Evolutionary conservation across 805 yeast species (phyloP).

Genomic region (Saturnispora gosingensis): DNA sequence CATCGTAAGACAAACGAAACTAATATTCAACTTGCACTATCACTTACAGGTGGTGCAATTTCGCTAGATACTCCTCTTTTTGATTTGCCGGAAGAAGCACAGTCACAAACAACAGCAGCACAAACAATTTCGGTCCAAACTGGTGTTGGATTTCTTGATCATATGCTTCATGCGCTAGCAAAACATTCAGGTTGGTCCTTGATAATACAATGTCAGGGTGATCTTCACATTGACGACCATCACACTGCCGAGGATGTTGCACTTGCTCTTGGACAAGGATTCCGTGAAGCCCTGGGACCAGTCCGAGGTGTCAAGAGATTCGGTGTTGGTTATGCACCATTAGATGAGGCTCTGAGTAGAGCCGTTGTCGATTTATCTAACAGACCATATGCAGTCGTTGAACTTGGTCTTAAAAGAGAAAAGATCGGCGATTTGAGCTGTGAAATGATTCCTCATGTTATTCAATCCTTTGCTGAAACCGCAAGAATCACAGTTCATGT

Average conservation of each 20-base stretch:
- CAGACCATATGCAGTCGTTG: constrained; percentile 86
- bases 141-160: constrained; percentile 93
- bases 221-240: constrained; percentile 92
- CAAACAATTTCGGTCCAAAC: constrained; percentile 78
- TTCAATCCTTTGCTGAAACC: constrained; percentile 88
- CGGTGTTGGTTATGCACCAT: constrained; percentile 89
- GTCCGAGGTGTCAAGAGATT: constrained; percentile 88
- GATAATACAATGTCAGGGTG: constrained; percentile 84
- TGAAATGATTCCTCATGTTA: constrained; percentile 97
- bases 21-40: constrained; percentile 74
- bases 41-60: constrained; percentile 79
- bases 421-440: constrained; percentile 85
- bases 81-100: constrained; percentile 35
- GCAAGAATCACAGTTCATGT: constrained; percentile 90
- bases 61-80: constrained; percentile 38
- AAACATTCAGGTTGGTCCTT: constrained; percentile 97
- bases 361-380: constrained; percentile 95
- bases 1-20: constrained; percentile 85
- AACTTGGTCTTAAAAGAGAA: constrained; percentile 84
- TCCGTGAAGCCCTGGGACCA: constrained; percentile 81
- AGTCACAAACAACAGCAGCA: constrained; percentile 38
- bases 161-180: constrained; percentile 95
- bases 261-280: constrained; percentile 82
- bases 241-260: constrained; percentile 96
- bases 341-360: constrained; percentile 90